A percentile compares a stretch with the other conserved stretches of the same genome.
Conservation (phyloP, 306 rosid species). For the Malus sylvestris region DNA sequence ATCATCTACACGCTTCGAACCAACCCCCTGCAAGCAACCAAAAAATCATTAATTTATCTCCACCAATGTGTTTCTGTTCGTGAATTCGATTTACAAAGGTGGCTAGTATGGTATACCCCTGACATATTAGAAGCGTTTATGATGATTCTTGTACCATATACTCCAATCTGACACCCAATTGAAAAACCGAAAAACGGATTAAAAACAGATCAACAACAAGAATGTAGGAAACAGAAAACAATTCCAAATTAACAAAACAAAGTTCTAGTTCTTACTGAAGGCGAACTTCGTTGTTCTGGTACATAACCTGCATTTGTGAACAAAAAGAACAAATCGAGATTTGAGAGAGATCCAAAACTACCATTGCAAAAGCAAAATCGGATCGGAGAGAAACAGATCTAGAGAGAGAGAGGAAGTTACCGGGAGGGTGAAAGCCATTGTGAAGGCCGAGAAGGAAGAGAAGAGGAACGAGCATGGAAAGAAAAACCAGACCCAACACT, state of each 20-base stretch:
- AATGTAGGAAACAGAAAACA: slow-evolving; percentile 6
- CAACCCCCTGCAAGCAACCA: slow-evolving; percentile 46
- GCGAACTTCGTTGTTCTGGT: slow-evolving; percentile 55
- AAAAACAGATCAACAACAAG: slow-evolving; percentile 8
- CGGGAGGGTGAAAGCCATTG: slow-evolving; percentile 80
- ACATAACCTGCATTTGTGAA: slow-evolving; percentile 49
- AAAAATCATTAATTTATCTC: slow-evolving; percentile 2
- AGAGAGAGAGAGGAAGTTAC: slow-evolving; percentile 23
- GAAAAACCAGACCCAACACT: slow-evolving; percentile 80
- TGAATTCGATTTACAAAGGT: not conserved
- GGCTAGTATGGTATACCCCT: slow-evolving; percentile 34
- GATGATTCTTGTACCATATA: slow-evolving; percentile 14
- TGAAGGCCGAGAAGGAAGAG: slow-evolving; percentile 87
- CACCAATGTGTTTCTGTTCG: slow-evolving; percentile 2
- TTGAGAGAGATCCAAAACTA: not conserved
- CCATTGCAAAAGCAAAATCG: not conserved
- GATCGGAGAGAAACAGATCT: slow-evolving; percentile 51
- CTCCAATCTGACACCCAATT: slow-evolving; percentile 34
- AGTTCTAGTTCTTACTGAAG: slow-evolving; percentile 48
- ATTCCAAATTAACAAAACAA: slow-evolving; percentile 6
- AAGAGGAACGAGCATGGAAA: slow-evolving; percentile 96
- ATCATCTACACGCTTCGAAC: slow-evolving; percentile 54
- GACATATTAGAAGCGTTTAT: slow-evolving; percentile 15
- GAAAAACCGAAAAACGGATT: not conserved
- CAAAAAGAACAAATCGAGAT: not conserved